Conservation (phyloP, 2,329 filamentous ascomycete genomes). For the Beauveria australis region DNA sequence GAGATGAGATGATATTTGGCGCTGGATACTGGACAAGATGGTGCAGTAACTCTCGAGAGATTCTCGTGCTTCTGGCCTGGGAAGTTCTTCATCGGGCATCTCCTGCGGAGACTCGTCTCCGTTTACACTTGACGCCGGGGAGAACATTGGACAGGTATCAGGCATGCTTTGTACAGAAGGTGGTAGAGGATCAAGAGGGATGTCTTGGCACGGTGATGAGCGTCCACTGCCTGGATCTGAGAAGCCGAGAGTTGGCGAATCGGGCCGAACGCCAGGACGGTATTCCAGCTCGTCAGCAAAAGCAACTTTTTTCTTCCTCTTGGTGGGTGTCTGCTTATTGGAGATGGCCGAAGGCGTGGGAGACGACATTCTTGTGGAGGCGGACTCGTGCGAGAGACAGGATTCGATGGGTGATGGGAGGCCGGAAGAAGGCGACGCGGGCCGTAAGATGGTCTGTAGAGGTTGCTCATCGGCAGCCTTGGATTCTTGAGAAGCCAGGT, state of each 20-base stretch:
- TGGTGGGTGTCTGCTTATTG: constrained; percentile 21
- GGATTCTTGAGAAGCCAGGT: constrained; percentile 39
- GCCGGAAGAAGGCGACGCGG: constrained; percentile 30
- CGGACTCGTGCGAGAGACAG: constrained; percentile 34
- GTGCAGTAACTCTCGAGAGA: constrained; percentile 42
- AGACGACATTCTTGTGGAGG: constrained; percentile 37
- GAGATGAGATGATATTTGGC: constrained; percentile 42
- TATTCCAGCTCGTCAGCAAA: constrained; percentile 27
- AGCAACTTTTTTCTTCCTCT: constrained; percentile 31
- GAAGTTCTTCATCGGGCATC: constrained; percentile 5
- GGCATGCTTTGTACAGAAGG: constrained; percentile 7
- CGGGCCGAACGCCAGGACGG: constrained; percentile 45
- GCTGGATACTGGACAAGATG: constrained; percentile 38
- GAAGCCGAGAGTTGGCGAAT: constrained; percentile 52
- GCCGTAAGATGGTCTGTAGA: constrained; percentile 29
- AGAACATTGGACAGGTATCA: not conserved
- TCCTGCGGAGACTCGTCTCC: not conserved
- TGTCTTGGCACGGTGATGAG: constrained; percentile 3
- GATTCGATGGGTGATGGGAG: constrained; percentile 40
- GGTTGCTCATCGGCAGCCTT: constrained; percentile 33
- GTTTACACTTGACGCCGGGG: constrained; percentile 1
- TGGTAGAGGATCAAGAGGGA: constrained; percentile 3
- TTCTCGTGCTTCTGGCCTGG: constrained; percentile 30
- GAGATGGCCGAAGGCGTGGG: constrained; percentile 37
- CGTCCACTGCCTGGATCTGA: constrained; percentile 27